These are phyloP conservation scores for Ophiocordyceps polyrhachis-furcata DNA, from an alignment of 2,329 filamentous ascomycete species.

Conservation along the genomic window DNA sequence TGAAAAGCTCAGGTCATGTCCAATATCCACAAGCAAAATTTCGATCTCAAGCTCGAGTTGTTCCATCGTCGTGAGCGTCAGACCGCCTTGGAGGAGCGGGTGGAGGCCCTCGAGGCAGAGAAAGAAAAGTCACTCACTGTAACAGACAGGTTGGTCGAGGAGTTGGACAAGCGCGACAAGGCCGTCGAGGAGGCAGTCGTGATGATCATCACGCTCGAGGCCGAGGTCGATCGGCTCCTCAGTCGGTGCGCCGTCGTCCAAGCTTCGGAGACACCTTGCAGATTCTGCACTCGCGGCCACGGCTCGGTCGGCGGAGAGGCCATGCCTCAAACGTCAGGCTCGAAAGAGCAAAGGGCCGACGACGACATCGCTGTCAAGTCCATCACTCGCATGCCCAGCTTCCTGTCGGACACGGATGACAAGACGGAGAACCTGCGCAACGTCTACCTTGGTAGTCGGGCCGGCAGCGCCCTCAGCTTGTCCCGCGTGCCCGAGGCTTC, in stretches of 20 bases:
- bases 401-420: constrained; percentile 39
- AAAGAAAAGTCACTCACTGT: constrained; percentile 35
- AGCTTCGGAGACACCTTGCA: constrained; percentile 22
- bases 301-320: constrained; percentile 10
- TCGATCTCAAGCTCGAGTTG: constrained; percentile 56
- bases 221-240: constrained; percentile 33
- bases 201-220: constrained; percentile 49
- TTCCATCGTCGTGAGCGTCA: constrained; percentile 51
- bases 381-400: constrained; percentile 43
- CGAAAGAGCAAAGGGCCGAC: constrained; percentile 6
- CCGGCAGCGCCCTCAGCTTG: constrained; percentile 29
- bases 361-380: constrained; percentile 13
- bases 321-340: constrained; percentile 4
- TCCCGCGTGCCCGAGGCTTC: constrained; percentile 25
- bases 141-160: constrained; percentile 37
- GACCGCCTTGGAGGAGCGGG: constrained; percentile 34
- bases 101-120: constrained; percentile 35
- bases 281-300: constrained; percentile 14
- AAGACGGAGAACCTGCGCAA: constrained; percentile 42
- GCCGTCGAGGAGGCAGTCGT: constrained; percentile 52
- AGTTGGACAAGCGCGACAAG: constrained; percentile 49
- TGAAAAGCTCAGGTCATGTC: constrained; percentile 34
- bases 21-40: constrained; percentile 56
- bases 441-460: constrained; percentile 32
- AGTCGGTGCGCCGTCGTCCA: constrained; percentile 34